phyloP scores from a whole-genome alignment of 139 green algal species.

The Protoeuglena noctilucae region DNA sequence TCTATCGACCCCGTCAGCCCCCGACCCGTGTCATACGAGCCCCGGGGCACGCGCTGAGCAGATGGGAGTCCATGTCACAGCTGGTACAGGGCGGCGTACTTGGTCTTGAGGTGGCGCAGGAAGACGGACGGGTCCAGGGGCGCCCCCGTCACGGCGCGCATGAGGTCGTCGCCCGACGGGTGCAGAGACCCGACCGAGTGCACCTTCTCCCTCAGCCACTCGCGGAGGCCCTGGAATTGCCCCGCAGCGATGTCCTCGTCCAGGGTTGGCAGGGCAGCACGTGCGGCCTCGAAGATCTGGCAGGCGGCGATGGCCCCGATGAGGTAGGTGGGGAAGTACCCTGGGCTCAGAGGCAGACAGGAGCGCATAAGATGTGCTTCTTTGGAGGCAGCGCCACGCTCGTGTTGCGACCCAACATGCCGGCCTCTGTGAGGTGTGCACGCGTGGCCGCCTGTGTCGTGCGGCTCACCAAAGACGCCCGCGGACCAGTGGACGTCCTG shows the following conservation, averaged over 20 bases:
- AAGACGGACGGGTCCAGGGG: conserved; percentile 54
- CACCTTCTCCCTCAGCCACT: conserved; percentile 65
- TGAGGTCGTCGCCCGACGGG: conserved; percentile 59
- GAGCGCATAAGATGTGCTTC: too few species aligned
- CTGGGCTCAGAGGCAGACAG: too few species aligned
- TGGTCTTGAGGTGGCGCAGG: conserved; percentile 50
- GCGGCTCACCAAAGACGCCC: too few species aligned
- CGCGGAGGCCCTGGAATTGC: conserved; percentile 48
- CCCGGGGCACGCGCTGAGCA: too few species aligned
- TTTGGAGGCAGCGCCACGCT: neutral
- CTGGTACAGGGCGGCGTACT: conserved; percentile 70
- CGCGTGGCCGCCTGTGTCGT: conserved; percentile 3
- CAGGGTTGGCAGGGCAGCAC: conserved; percentile 31
- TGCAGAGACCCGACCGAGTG: conserved; percentile 56
- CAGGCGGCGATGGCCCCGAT: conserved; percentile 62
- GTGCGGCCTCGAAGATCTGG: conserved; percentile 41
- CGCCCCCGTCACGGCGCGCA: conserved; percentile 47
- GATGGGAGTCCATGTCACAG: too few species aligned
- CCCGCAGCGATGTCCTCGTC: conserved; percentile 43
- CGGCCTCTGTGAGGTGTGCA: neutral
- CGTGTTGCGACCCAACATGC: conserved; percentile 1
- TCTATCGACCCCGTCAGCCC: too few species aligned
- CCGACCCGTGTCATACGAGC: too few species aligned
- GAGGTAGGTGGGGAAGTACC: conserved; percentile 79
- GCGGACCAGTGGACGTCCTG: conserved; percentile 74